Evolutionary conservation across 2,329 filamentous ascomycete genomes (phyloP).

Genomic region (Pseudocercospora macadamiae): DNA sequence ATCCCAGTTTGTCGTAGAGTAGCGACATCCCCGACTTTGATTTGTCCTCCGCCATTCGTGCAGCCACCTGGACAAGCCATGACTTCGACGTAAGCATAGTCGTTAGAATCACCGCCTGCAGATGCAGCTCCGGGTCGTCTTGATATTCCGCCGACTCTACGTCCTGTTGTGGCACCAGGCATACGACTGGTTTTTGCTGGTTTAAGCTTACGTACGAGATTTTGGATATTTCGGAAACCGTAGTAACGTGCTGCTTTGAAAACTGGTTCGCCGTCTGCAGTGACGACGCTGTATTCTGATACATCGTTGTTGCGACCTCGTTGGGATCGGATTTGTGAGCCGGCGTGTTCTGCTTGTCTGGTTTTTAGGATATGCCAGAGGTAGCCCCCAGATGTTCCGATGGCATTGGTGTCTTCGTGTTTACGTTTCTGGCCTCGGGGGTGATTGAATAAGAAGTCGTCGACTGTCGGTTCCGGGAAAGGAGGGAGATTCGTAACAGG

Average conservation of each 20-base stretch:
- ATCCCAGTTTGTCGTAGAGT: constrained; percentile 43
- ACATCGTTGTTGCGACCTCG: constrained; percentile 90
- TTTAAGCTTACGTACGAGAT: constrained; percentile 88
- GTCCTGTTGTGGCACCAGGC: constrained; percentile 69
- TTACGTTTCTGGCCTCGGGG: constrained; percentile 48
- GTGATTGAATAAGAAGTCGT: constrained; percentile 73
- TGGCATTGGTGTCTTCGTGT: constrained; percentile 47
- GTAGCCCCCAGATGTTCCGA: constrained; percentile 86
- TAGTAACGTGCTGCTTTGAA: constrained; percentile 90
- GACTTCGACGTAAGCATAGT: constrained; percentile 94
- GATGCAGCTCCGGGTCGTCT: constrained; percentile 39
- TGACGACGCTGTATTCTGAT: constrained; percentile 75
- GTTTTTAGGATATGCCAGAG: constrained; percentile 80
- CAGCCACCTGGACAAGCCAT: constrained; percentile 99
- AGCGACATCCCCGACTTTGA: constrained; percentile 80
- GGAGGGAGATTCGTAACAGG: constrained; percentile 54
- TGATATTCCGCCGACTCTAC: constrained; percentile 54
- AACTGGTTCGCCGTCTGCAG: constrained; percentile 51
- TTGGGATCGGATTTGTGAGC: constrained; percentile 69
- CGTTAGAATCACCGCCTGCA: constrained; percentile 46
- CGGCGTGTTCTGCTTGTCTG: constrained; percentile 70
- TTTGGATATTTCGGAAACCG: constrained; percentile 97
- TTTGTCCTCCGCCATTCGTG: constrained; percentile 94
- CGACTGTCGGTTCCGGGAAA: constrained; percentile 74
- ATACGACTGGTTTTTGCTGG: constrained; percentile 77